phyloP scores from a whole-genome alignment of 2,329 filamentous ascomycete genomes.

The Botryotinia convoluta region DNA sequence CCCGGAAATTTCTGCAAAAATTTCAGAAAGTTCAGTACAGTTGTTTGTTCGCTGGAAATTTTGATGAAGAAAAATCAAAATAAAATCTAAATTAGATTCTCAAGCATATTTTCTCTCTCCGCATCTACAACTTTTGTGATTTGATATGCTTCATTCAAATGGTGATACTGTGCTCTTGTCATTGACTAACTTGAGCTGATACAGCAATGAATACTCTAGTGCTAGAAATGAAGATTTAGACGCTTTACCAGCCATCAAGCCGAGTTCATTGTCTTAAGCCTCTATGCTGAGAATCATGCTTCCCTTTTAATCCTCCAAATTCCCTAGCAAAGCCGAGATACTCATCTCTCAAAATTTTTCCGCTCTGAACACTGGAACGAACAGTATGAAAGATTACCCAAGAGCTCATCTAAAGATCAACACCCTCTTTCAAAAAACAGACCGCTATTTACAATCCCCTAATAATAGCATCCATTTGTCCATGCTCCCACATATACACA shows the following conservation, averaged over 20 bases:
- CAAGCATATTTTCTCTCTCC: background rate
- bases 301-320: background rate
- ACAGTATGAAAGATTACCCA: background rate
- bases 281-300: background rate
- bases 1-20: background rate
- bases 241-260: background rate
- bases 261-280: no score
- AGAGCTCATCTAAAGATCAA: background rate
- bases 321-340: background rate
- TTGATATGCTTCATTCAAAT: background rate
- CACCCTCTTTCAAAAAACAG: background rate
- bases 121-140: background rate
- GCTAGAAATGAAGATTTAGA: background rate
- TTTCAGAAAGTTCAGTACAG: conserved; percentile 12
- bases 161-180: background rate
- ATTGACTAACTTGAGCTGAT: background rate
- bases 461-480: background rate
- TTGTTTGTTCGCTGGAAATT: background rate
- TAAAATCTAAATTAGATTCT: conserved; percentile 12
- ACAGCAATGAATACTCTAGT: background rate
- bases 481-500: background rate
- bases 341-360: background rate
- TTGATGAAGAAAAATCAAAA: conserved; percentile 3
- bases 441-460: background rate
- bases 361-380: background rate